Base-by-base conservation (phyloP, 176 grass and related monocot genomes). In the Elaeis guineensis region DNA sequence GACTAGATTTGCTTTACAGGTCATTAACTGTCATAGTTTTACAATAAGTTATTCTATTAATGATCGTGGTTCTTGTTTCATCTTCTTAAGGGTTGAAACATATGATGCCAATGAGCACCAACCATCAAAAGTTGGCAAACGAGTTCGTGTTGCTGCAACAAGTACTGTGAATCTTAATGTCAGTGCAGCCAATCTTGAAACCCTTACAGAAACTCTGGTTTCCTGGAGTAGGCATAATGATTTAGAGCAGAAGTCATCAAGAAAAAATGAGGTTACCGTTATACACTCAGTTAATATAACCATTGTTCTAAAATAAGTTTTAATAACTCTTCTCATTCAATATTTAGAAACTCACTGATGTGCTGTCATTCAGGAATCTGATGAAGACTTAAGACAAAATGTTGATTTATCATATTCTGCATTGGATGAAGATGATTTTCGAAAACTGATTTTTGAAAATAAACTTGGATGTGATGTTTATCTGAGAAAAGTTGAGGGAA, bases 391-490 rank as follows among this genome's bases (percentile, higher is more conserved):
- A 19, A 73, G 57, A 74, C 69, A 72, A 28, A 51, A 66, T 62
- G 67, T 69, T 18, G 67, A 65, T 55, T 79, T 80, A 57, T 78
- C 75, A 19, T 77, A 67, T 65, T 91, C 92, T 54, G 92, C 87
- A 17, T 79, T 97, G 71, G 83, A 97, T 54, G 87, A 95, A 74
- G 86, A 91, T 63, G 92, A 97, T 77, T 72, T 89, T 60, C 87
- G 88, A 63, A 87, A 86, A 78, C 76, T 97, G 61, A 59, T 91
- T 69, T 79, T 97, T 67, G 84, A 88, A 64, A 97, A 97, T 73
- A 85, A 91, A 65, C 74, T 97, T 52, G 92, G 92, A 72, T 97
- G 83, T 78, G 87, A 97, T 69, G 75, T 97, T 74, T 97, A 88
- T 77, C 51, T 97, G 55, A 97, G 76, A 71, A 90, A 82, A 79